Evolutionary conservation across 257 asterid genomes (phyloP).

Genomic region (Solanum okadae): DNA sequence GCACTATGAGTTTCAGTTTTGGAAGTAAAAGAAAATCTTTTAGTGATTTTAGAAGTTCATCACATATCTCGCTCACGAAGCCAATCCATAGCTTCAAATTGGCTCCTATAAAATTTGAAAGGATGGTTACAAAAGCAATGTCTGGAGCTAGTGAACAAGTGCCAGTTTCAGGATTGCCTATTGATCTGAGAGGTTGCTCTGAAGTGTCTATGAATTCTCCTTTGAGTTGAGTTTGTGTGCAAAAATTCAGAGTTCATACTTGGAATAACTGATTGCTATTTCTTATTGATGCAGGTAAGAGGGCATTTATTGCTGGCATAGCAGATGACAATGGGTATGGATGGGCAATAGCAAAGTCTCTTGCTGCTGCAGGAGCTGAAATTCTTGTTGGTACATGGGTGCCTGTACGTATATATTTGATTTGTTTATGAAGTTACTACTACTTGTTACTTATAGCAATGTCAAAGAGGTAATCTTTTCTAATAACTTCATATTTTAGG

Average conservation of each 20-base stretch:
- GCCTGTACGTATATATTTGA: conserved; percentile 54
- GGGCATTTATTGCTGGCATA: conserved; percentile 36
- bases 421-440: not conserved
- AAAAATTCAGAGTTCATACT: not conserved
- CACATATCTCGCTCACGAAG: conserved; percentile 25
- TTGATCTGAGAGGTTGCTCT: conserved; percentile 73
- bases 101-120: conserved; percentile 17
- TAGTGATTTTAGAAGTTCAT: conserved; percentile 37
- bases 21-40: conserved; percentile 35
- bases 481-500: not conserved
- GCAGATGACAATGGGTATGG: conserved; percentile 7
- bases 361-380: conserved; percentile 4
- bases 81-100: conserved; percentile 18
- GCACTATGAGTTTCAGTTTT: conserved; percentile 32
- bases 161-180: conserved; percentile 67
- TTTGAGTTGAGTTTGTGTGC: not conserved
- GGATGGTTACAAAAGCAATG: conserved; percentile 51
- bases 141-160: conserved; percentile 43
- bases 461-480: not conserved
- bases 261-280: not conserved
- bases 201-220: not conserved
- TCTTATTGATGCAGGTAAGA: conserved; percentile 54
- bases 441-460: not conserved
- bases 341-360: conserved; percentile 7
- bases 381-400: conserved; percentile 98